Percentiles rank a stretch among this genome's conserved stretches.
These are phyloP conservation scores for Trichomonascaceae sp. DNA, from an alignment of 1,139 yeast species.

Conservation along the genomic window DNA sequence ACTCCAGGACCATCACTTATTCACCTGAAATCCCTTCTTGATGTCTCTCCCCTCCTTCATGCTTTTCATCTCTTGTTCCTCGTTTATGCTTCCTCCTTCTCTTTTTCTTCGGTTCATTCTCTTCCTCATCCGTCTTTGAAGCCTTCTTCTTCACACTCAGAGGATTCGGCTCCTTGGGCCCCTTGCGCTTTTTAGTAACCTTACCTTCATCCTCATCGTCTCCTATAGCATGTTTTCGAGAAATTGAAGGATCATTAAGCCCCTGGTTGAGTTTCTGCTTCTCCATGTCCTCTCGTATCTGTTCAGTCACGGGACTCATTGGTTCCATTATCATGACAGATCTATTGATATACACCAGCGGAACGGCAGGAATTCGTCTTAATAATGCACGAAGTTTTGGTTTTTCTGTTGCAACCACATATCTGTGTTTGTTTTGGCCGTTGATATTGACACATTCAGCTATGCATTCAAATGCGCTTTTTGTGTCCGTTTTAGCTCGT, in stretches of 20 bases:
- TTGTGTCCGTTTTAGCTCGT: conserved; percentile 17
- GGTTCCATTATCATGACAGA: conserved; percentile 98
- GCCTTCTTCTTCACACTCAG: conserved; percentile 61
- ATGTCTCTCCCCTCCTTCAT: background rate
- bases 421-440: conserved; percentile 82
- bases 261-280: conserved; percentile 65
- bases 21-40: no score
- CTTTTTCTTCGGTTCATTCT: conserved; percentile 2
- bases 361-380: conserved; percentile 81
- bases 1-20: no score
- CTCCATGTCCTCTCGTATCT: conserved; percentile 52
- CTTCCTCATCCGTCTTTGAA: conserved; percentile 5
- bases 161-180: conserved; percentile 78
- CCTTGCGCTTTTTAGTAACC: conserved; percentile 47
- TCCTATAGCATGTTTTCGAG: conserved; percentile 30
- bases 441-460: conserved; percentile 60
- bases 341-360: conserved; percentile 77
- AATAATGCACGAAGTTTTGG: conserved; percentile 58
- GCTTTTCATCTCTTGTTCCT: background rate
- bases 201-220: conserved; percentile 23
- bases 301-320: conserved; percentile 62
- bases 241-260: conserved; percentile 53
- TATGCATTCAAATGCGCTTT: conserved; percentile 71
- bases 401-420: conserved; percentile 81
- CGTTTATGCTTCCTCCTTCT: conserved; percentile 11